These are phyloP conservation scores for Oryza glaberrima DNA, from an alignment of 176 grass and related monocot species.

Conservation along the genomic window DNA sequence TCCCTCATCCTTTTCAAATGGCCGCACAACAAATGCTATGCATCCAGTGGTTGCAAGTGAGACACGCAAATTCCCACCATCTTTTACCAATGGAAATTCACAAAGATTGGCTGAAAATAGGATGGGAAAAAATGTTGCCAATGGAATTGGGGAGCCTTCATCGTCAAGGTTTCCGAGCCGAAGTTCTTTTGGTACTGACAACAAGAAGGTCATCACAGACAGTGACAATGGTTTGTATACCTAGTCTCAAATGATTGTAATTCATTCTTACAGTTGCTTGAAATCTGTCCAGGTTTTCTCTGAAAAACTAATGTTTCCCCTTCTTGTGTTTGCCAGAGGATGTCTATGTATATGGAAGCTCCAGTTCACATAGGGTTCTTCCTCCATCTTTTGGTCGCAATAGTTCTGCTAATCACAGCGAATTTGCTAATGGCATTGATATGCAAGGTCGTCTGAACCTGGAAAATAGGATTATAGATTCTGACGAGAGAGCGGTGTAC, in stretches of 20 bases:
- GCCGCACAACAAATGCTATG: slow-evolving; percentile 23
- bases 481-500: slow-evolving; percentile 82
- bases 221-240: slow-evolving; percentile 43
- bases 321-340: slow-evolving; percentile 56
- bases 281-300: background rate
- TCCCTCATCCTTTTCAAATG: slow-evolving; percentile 49
- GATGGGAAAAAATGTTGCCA: slow-evolving; percentile 29
- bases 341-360: slow-evolving; percentile 54
- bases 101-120: slow-evolving; percentile 36
- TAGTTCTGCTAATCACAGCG: slow-evolving; percentile 39
- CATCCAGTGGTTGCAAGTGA: slow-evolving; percentile 44
- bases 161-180: slow-evolving; percentile 33
- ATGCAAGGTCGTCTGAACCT: slow-evolving; percentile 53
- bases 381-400: slow-evolving; percentile 56
- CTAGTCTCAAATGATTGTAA: slow-evolving; percentile 20
- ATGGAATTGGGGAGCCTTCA: slow-evolving; percentile 45
- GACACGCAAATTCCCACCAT: slow-evolving; percentile 20
- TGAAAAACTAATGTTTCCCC: slow-evolving; percentile 16
- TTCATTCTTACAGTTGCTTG: background rate
- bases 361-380: slow-evolving; percentile 57
- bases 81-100: slow-evolving; percentile 31
- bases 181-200: slow-evolving; percentile 26
- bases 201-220: slow-evolving; percentile 20
- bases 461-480: slow-evolving; percentile 68
- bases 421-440: slow-evolving; percentile 46